phyloP scores from a whole-genome alignment of 495 filamentous ascomycete species.

The Pseudomonodictys pantanalensis region DNA sequence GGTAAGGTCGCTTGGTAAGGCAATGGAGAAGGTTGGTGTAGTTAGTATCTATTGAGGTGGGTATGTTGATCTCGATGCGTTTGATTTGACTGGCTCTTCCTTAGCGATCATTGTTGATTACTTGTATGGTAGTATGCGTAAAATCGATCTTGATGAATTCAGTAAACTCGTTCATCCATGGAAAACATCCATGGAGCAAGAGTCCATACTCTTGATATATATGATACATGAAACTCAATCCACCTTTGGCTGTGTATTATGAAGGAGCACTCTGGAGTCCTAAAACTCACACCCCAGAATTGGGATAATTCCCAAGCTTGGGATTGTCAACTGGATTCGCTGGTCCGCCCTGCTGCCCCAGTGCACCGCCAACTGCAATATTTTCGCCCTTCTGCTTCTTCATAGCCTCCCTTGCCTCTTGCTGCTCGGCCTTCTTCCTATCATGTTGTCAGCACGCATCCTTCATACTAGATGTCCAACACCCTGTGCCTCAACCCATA shows the following conservation, averaged over 20 bases:
- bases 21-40: not conserved
- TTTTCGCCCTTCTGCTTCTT: slow-evolving; percentile 35
- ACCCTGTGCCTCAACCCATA: not conserved
- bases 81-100: not conserved
- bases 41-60: not conserved
- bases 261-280: too few species aligned
- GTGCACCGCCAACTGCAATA: slow-evolving; percentile 38
- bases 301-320: slow-evolving; percentile 32
- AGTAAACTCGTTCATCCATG: too few species aligned
- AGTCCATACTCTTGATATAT: too few species aligned
- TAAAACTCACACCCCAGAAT: slow-evolving; percentile 6
- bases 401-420: slow-evolving; percentile 34
- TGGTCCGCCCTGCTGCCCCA: slow-evolving; percentile 44
- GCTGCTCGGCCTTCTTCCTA: slow-evolving; percentile 48
- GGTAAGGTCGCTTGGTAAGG: not conserved
- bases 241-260: too few species aligned
- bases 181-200: too few species aligned
- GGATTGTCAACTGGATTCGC: slow-evolving; percentile 41
- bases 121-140: too few species aligned
- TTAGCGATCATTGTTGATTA: too few species aligned
- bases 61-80: not conserved
- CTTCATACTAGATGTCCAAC: not conserved
- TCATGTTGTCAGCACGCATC: slow-evolving; percentile 1
- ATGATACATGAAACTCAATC: too few species aligned
- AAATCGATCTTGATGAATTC: too few species aligned